Evolutionary conservation across 2,329 filamentous ascomycete genomes (phyloP).

Genomic region (Biscogniauxia mediterranea): DNA sequence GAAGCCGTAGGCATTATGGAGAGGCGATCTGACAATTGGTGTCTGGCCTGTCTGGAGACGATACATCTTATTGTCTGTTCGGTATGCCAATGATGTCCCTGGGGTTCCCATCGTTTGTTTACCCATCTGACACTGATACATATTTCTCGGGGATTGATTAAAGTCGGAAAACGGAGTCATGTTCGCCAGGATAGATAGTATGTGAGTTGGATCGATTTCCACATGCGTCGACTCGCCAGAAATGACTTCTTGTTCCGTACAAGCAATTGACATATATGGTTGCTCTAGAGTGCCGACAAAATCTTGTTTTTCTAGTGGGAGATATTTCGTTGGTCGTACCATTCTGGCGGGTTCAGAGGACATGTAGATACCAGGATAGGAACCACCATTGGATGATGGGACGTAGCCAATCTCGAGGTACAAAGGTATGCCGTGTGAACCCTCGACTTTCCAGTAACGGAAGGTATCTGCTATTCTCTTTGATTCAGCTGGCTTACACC

Average conservation of each 20-base stretch:
- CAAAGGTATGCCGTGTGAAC: conserved; percentile 73
- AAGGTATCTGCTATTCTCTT: conserved; percentile 80
- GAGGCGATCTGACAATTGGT: conserved; percentile 83
- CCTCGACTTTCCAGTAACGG: conserved; percentile 93
- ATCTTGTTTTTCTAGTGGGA: conserved; percentile 82
- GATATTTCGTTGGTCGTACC: conserved; percentile 88
- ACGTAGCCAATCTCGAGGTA: conserved; percentile 92
- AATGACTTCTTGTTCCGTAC: conserved; percentile 80
- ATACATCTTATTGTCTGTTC: conserved; percentile 97
- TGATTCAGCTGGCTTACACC: conserved; percentile 82
- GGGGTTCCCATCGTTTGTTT: conserved; percentile 99
- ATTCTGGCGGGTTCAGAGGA: conserved; percentile 82
- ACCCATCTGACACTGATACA: conserved; percentile 99
- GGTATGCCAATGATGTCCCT: conserved; percentile 76
- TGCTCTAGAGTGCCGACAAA: conserved; percentile 93
- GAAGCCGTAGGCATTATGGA: conserved; percentile 94
- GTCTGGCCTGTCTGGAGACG: conserved; percentile 93
- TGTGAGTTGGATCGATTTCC: conserved; percentile 91
- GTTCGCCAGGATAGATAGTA: conserved; percentile 94
- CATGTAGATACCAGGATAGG: conserved; percentile 95
- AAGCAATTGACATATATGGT: conserved; percentile 97
- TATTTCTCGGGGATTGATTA: conserved; percentile 97
- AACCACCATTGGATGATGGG: conserved; percentile 83
- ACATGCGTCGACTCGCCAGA: conserved; percentile 92
- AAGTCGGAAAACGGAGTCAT: conserved; percentile 99